Conservation (phyloP, 352 stramenopile genomes). For the Globisporangium acanthophoron region DNA sequence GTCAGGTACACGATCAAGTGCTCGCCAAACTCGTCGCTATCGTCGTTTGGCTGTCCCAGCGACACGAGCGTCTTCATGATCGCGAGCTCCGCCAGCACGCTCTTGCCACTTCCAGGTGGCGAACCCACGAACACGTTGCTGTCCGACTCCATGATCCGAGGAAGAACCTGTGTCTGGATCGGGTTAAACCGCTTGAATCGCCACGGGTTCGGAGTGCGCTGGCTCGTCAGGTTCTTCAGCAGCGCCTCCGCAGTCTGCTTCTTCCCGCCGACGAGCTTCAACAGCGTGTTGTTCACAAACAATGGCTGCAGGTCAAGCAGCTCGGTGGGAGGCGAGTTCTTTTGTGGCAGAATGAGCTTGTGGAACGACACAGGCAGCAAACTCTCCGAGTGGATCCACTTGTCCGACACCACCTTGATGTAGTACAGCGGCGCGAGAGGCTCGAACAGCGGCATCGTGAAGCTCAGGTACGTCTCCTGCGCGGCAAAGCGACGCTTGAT, state of each 20-base stretch:
- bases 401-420: constrained; percentile 96
- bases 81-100: constrained; percentile 92
- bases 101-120: constrained; percentile 94
- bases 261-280: constrained; percentile 64
- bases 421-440: constrained; percentile 98
- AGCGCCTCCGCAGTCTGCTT: constrained; percentile 53
- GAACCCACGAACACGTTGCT: constrained; percentile 95
- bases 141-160: constrained; percentile 94
- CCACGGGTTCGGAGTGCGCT: constrained; percentile 43
- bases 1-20: constrained; percentile 93
- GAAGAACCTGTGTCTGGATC: constrained; percentile 98
- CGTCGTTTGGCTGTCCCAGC: constrained; percentile 42
- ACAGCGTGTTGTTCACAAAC: constrained; percentile 81
- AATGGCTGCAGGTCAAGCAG: constrained; percentile 97
- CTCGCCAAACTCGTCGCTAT: constrained; percentile 57
- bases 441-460: constrained; percentile 97
- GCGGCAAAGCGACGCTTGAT: constrained; percentile 87
- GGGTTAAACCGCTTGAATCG: constrained; percentile 95
- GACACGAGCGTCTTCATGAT: constrained; percentile 90
- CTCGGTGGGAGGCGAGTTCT: constrained; percentile 96
- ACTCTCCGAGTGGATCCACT: constrained; percentile 97
- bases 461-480: constrained; percentile 85
- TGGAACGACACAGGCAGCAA: constrained; percentile 97
- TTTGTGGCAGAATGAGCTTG: constrained; percentile 98
- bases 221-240: constrained; percentile 36